Conservation (phyloP, 139 green algal species). For the Bryopsis sp. region DNA sequence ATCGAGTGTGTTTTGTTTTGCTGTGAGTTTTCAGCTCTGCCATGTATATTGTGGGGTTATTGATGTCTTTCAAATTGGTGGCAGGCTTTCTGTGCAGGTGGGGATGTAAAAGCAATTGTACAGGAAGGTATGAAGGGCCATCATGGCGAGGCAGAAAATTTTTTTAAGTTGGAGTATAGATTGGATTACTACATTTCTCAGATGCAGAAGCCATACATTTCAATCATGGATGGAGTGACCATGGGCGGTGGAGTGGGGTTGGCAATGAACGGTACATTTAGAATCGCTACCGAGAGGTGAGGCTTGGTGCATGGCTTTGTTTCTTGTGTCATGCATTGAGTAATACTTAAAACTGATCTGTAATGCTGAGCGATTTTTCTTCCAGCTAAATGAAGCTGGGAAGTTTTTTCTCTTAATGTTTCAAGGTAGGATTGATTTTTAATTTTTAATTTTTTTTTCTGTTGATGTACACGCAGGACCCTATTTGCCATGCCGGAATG, state of each 20-base stretch:
- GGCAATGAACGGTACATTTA: conserved; percentile 77
- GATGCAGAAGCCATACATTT: conserved; percentile 61
- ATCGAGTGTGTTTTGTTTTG: not conserved
- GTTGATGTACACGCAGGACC: no score
- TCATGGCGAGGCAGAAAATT: conserved; percentile 18
- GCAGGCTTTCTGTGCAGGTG: conserved; percentile 79
- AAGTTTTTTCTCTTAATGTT: no score
- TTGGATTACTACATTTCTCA: conserved; percentile 37
- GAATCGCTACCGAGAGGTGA: conserved; percentile 82
- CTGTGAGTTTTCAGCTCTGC: not conserved
- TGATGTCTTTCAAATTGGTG: not conserved
- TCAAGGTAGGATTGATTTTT: no score
- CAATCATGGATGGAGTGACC: conserved; percentile 82
- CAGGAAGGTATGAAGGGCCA: conserved; percentile 24
- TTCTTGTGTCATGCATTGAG: not conserved
- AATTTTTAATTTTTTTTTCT: no score
- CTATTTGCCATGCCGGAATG: conserved; percentile 97
- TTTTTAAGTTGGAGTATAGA: conserved; percentile 51
- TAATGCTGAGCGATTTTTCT: no score
- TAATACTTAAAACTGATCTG: no score
- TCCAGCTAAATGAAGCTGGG: no score
- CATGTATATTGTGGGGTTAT: not conserved
- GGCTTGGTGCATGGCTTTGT: not conserved
- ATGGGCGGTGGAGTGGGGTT: conserved; percentile 90
- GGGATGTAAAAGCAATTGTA: conserved; percentile 70